Conservation (phyloP, 2,329 filamentous ascomycete genomes). For the Truncatella angustata region DNA sequence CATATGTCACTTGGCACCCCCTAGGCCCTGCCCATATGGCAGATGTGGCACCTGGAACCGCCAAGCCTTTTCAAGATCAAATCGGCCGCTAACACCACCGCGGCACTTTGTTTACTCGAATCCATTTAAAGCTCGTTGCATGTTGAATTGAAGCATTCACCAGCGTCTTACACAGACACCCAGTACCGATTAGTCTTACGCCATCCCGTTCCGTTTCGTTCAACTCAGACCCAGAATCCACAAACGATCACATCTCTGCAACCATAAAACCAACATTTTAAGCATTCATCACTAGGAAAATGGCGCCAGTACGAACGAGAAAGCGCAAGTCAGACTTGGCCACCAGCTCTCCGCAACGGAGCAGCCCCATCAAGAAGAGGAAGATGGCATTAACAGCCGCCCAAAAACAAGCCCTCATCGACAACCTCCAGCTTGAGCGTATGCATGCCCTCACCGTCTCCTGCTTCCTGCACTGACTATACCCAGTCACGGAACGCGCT, state of each 20-base stretch:
- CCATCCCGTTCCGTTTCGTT: too few species aligned
- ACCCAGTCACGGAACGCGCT: constrained; percentile 40
- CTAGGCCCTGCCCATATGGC: neutral
- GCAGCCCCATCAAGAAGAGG: constrained; percentile 63
- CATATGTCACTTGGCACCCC: neutral
- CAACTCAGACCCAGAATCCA: neutral
- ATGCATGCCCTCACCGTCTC: constrained; percentile 30
- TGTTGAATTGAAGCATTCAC: too few species aligned
- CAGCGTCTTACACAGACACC: too few species aligned
- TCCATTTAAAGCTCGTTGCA: too few species aligned
- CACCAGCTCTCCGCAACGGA: constrained; percentile 29
- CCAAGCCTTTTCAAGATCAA: constrained; percentile 16
- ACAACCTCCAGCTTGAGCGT: constrained; percentile 90
- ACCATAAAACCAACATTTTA: neutral
- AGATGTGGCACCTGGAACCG: neutral
- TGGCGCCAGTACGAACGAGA: constrained; percentile 45
- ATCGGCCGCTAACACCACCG: constrained; percentile 6
- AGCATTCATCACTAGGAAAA: constrained; percentile 23
- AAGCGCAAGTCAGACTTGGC: constrained; percentile 44
- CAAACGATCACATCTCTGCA: neutral
- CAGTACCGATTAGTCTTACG: too few species aligned
- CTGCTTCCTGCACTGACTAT: constrained; percentile 11
- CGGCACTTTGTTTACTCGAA: constrained; percentile 42
- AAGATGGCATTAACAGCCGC: constrained; percentile 60
- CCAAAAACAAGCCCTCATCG: constrained; percentile 84